Base-by-base conservation (phyloP, 1,284 basidiomycete genomes). In the Trichosporon sp. region DNA sequence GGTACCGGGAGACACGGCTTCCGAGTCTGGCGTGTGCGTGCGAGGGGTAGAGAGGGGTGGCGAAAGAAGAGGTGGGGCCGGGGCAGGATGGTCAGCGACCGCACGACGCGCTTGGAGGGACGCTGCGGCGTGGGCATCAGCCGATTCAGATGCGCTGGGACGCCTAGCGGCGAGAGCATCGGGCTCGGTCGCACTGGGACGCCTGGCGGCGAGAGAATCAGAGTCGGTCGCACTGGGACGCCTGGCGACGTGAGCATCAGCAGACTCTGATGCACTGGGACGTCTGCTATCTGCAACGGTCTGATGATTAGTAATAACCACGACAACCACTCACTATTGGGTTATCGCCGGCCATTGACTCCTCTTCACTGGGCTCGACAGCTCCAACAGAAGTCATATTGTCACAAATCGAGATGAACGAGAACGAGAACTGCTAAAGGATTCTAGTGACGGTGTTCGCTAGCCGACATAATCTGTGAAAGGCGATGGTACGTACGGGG, bases 21-120 rank as follows among this genome's bases (percentile, higher is more conserved):
- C 9, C 2, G 27, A 31, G 6, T 77, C 75, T 15, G 76, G 72
- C 6, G 75, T 75, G 31, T 63, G 62, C 11, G 70, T 29, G 18
- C 71, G 63, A 29, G 67, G 47, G 27, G 62, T 63, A 7, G 72
- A 74, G 12, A 69, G 70, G 21, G 73, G 72, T 25, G 71, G 70
- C 53, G 27, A 71, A 29, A 13, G 71, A 65, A 62, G 71, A 64
- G 32, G 68, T 21, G 67, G 63, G 42, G 65, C 56, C 25, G 47
- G 13, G 34, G 47, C 27, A 34, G 65, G 69, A 31, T 65, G 51
- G 38, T 71, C 66, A 15, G 68, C 66, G 15, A 69, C 42, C 18
- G 68, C 64, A 21, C 66, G 68, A 12, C 70, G 68, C 1, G 68
- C 71, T 34, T 69, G 66, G 31, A 72, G 60, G n/a, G 56, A 29